Evolutionary conservation across 2,329 filamentous ascomycete genomes (phyloP), one percentile per base, ranked within the genome.

Genomic region (Fusarium falciforme): DNA sequence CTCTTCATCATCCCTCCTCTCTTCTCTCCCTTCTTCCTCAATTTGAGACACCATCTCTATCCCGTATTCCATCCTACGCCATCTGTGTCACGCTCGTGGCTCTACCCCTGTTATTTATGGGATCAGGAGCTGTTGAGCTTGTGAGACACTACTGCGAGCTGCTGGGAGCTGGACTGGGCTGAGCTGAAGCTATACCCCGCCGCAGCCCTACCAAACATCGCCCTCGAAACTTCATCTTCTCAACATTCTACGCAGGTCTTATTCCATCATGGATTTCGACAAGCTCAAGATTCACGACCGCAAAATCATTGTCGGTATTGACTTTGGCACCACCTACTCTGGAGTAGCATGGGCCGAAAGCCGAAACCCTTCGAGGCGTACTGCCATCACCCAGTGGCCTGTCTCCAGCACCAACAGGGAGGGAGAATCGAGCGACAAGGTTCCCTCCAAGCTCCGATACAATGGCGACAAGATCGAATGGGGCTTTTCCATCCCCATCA

Each of bases 281-380:
- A 80, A 79, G 60, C 77, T 83, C 58, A 77, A 76, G 47, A 79
- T 78, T 31, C 76, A 71, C 29, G 81, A 83, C 27, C 82, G 83
- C 63, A 85, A 82, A 73, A 82, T 88, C 75, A 84, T 88, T 36
- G 81, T 88, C 61, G 86, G 85, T 25, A 85, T 89, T 66, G 87
- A 89, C 72, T 89, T 89, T 67, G 87, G 87, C 12, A 89, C 87
- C 17, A 89, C 87, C 0, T 89, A 85, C 73, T 87, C 86, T 4
- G 87, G 86, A 44, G 81, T 88, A 7, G 85, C 86, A 12, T 89
- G 85, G 84, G 84, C 84, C 25, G 81, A 85, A 70, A 84, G 83
- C 2, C 79, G 83, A 58, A 79, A 80, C 4, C 79, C 82, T 4
- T 82, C 84, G 35, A 79, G 81, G 47, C 79, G 80, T 11, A 79